Conservation (phyloP, 257 asterid genomes). For the Cinchona pubescens region DNA sequence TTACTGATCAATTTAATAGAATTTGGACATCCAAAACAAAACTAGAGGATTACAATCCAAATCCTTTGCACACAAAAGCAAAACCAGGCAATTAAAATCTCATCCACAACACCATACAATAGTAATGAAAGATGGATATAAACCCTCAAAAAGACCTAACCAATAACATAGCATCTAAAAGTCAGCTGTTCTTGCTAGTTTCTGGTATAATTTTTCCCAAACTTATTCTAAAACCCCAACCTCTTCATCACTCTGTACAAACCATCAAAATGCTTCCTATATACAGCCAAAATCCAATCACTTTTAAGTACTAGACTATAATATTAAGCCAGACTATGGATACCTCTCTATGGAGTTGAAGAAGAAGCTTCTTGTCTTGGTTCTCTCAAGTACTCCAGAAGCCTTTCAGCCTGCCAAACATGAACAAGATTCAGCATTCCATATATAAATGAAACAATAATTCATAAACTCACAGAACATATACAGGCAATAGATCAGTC, state of each 20-base stretch:
- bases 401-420: slow-evolving; percentile 82
- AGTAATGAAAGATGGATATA: slow-evolving; percentile 26
- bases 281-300: slow-evolving; percentile 47
- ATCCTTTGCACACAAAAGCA: slow-evolving; percentile 32
- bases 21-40: slow-evolving; percentile 51
- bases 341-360: slow-evolving; percentile 50
- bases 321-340: slow-evolving; percentile 28
- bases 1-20: slow-evolving; percentile 33
- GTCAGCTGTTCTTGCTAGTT: slow-evolving; percentile 50
- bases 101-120: slow-evolving; percentile 29
- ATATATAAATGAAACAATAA: neutral
- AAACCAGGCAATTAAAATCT: slow-evolving; percentile 31
- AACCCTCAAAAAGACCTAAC: slow-evolving; percentile 32
- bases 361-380: slow-evolving; percentile 84
- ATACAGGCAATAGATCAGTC: neutral
- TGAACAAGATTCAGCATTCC: slow-evolving; percentile 8
- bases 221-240: slow-evolving; percentile 22
- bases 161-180: slow-evolving; percentile 34
- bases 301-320: slow-evolving; percentile 12
- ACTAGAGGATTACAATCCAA: slow-evolving; percentile 48
- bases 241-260: slow-evolving; percentile 65
- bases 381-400: slow-evolving; percentile 89
- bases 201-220: slow-evolving; percentile 22
- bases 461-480: neutral
- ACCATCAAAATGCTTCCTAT: slow-evolving; percentile 41